Percentiles rank a stretch among this genome's conserved stretches.
phyloP scores from a whole-genome alignment of 2,329 filamentous ascomycete genomes.

The Periconia digitata region DNA sequence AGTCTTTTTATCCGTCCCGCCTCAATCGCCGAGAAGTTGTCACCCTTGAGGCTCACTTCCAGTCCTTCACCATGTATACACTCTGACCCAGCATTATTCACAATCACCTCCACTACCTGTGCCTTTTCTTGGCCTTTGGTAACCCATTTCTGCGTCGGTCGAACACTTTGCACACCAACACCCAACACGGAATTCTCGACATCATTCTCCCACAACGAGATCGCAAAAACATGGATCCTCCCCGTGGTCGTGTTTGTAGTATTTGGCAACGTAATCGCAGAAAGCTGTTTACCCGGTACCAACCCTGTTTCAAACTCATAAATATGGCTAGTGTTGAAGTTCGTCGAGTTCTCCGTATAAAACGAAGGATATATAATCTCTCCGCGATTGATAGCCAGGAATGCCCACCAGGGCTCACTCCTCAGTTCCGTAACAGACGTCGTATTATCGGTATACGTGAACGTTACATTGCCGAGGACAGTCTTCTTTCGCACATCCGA shows the following conservation, averaged over 20 bases:
- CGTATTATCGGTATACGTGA: slow-evolving; percentile 47
- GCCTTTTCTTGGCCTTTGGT: slow-evolving; percentile 36
- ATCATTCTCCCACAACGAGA: slow-evolving; percentile 37
- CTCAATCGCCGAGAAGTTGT: slow-evolving; percentile 36
- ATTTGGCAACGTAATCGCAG: slow-evolving; percentile 45
- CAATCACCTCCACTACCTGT: slow-evolving; percentile 36
- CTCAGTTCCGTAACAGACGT: slow-evolving; percentile 47
- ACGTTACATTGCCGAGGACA: slow-evolving; percentile 46
- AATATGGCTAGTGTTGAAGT: slow-evolving; percentile 50
- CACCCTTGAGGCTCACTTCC: slow-evolving; percentile 20
- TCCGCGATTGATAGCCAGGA: slow-evolving; percentile 50
- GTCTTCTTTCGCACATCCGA: slow-evolving; percentile 46
- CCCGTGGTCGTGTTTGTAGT: slow-evolving; percentile 41
- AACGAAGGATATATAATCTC: slow-evolving; percentile 48
- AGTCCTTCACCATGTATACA: slow-evolving; percentile 14
- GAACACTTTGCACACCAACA: slow-evolving; percentile 40
- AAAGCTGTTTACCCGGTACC: slow-evolving; percentile 42
- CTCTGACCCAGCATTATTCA: slow-evolving; percentile 20
- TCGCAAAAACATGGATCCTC: slow-evolving; percentile 45
- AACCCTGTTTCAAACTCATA: slow-evolving; percentile 49
- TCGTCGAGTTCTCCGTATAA: slow-evolving; percentile 45
- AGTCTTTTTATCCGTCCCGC: slow-evolving; percentile 43
- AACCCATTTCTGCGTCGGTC: slow-evolving; percentile 45
- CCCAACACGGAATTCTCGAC: slow-evolving; percentile 4
- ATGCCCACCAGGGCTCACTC: slow-evolving; percentile 49